Evolutionary conservation across 2,329 filamentous ascomycete genomes (phyloP).

Genomic region (Sporothrix brasiliensis): DNA sequence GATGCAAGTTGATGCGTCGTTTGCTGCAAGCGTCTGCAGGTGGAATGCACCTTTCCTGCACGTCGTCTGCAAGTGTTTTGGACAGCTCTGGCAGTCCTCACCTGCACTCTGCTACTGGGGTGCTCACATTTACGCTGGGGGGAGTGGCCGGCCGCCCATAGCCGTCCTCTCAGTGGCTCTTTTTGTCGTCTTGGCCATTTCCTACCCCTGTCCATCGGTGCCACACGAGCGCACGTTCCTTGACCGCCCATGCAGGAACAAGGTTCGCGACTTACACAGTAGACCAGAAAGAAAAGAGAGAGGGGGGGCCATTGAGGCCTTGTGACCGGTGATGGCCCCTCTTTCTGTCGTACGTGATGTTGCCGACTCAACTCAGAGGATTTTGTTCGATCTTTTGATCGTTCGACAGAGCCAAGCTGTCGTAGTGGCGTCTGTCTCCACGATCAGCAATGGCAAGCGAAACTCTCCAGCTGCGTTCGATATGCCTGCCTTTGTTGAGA

Average conservation of each 20-base stretch:
- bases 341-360: neutral
- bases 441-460: neutral
- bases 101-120: neutral
- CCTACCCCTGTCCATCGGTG: neutral
- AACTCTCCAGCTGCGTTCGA: neutral
- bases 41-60: constrained; percentile 3
- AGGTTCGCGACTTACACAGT: neutral
- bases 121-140: constrained; percentile 26
- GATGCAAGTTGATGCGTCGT: neutral
- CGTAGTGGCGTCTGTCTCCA: neutral
- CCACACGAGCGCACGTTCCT: neutral
- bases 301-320: neutral
- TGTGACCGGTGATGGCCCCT: neutral
- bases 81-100: neutral
- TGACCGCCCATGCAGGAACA: constrained; percentile 27
- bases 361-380: neutral
- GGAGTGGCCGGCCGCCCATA: neutral
- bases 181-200: no score
- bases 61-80: constrained; percentile 16
- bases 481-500: neutral
- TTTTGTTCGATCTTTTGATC: neutral
- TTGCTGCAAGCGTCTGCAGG: constrained; percentile 7
- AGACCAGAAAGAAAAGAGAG: neutral
- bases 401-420: no score
- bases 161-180: neutral